Evolutionary conservation across 2,329 filamentous ascomycete species (phyloP), one percentile per base, ranked within the genome.

Genomic region (Phoma herbarum): DNA sequence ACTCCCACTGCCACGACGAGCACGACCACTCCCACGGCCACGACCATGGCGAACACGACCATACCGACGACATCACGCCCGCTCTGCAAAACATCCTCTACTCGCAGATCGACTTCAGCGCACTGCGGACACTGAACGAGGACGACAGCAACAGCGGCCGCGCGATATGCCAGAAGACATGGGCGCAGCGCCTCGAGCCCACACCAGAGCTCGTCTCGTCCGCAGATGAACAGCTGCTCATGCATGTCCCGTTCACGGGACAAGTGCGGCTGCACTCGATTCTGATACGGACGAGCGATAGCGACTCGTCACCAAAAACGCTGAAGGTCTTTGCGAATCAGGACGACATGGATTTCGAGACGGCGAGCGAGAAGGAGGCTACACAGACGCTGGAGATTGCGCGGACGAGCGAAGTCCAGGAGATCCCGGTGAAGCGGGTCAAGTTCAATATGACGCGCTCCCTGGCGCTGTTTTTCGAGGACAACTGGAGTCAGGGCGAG

Each of bases 191-290:
- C 54, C 77, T 97, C 60, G 78, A 86, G 16, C 77, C 84, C 3
- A 80, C 87, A 68, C 92, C 93, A 0, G 90, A 96, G 79, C 84
- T 99, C 28, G 86, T 85, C 70, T 97, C 92, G 73, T 91, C 96
- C 74, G 88, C 89, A 0, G 95, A 98, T 75, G 93, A 97, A 81
- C 93, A 99, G 81, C 79, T 99, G n/a, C 81, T 99, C 55, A 92
- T 99, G 84, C 89, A 90, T 63, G 85, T 98, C 35, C 95, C 95
- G 2, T 99, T 99, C 80, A 93, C 93, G 1, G 93, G 91, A 46
- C 93, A 97, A 78, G 88, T 97, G 60, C 96, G 96, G 73, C 88
- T 99, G 1, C 93, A 98, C 80, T 89, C 91, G 25, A 88, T 99
- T 73, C 84, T 97, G 23, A 80, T 99, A 59, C 92, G 94, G 74